phyloP scores from a whole-genome alignment of 1,284 basidiomycete genomes.

The Schizophyllum commune region DNA sequence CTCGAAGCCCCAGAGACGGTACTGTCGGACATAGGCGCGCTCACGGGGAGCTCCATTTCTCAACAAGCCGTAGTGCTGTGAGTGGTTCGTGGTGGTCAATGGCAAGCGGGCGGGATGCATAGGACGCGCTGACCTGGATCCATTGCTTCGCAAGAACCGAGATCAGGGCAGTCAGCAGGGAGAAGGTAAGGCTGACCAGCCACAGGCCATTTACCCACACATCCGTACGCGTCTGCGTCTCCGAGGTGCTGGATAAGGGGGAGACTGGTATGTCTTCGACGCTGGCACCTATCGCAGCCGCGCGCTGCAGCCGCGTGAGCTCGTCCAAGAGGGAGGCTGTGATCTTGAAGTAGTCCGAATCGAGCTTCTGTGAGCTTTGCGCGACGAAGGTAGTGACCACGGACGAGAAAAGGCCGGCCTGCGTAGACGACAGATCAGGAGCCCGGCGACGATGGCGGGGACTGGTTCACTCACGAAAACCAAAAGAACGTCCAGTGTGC shows the following conservation, averaged over 20 bases:
- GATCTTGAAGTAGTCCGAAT: constrained; percentile 3
- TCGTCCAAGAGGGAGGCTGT: constrained; percentile 5
- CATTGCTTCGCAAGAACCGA: constrained; percentile 7
- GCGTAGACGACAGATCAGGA: no score
- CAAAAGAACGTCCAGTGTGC: not conserved
- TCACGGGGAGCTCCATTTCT: constrained; percentile 25
- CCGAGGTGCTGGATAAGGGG: not conserved
- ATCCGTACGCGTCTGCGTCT: not conserved
- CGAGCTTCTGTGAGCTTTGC: constrained; percentile 9
- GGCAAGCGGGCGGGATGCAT: no score
- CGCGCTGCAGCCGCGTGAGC: constrained; percentile 5
- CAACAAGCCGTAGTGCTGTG: constrained; percentile 7
- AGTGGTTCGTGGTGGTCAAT: no score
- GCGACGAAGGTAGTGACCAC: constrained; percentile 13
- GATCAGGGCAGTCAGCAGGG: constrained; percentile 5
- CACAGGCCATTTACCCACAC: constrained; percentile 10
- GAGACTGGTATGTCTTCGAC: constrained; percentile 2
- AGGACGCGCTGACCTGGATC: not conserved
- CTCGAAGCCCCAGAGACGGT: constrained; percentile 24
- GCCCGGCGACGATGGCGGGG: no score
- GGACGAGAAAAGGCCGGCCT: constrained; percentile 12
- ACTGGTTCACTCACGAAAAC: not conserved
- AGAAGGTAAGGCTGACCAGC: constrained; percentile 6
- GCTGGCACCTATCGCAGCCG: constrained; percentile 1
- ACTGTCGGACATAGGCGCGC: constrained; percentile 29